Evolutionary conservation across 768 basidiomycete genomes (phyloP), one percentile per base, ranked within the genome.

Genomic region (Nidula microcarpa): DNA sequence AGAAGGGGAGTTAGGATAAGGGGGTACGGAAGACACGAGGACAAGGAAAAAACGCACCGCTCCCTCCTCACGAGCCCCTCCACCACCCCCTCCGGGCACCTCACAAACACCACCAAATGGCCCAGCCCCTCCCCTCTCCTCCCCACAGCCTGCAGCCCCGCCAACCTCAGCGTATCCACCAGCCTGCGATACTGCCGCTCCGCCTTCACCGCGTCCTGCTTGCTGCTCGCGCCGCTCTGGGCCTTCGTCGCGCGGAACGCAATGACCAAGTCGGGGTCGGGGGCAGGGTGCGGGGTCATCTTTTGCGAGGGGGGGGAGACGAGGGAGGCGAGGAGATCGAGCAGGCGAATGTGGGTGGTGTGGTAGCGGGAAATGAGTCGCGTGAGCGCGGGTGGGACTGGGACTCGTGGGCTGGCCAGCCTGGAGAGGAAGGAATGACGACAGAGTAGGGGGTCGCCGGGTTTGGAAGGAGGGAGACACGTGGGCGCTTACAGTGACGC

Each of bases 121-220:
- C 87, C 89, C 48, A 88, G 71, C 9, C 78, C 78, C 61, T 88
- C 87, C n/a, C 92, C 92, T 18, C 85, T 75, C 55, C 89, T 75
- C 8, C 89, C 89, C 1, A 89, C 87, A 0, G 85, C 88, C 47
- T 79, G 78, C 46, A 94, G 69, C 3, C 87, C 87, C 2, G 82
- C 83, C 11, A 75, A 70, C 13, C 72, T 79, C 16, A 95, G 78
- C 0, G 78, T 77, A 16, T 80, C 71, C 16, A 90, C 71, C 39
- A 95, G 77, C 6, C 76, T 73, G 11, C 72, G 69, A 64, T 93
- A 94, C 57, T 93, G 89, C 33, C 76, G 74, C 60, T 86, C 80
- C 2, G 89, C 84, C 57, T 83, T 85, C 5, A 75, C 69, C 1
- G 82, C 79, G 47, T 87, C 82, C 37, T 80, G 76, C 61, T 89